Evolutionary conservation across 2,329 filamentous ascomycete genomes (phyloP), one percentile per base, ranked within the genome.

Genomic region (Cladosporium sp.): DNA sequence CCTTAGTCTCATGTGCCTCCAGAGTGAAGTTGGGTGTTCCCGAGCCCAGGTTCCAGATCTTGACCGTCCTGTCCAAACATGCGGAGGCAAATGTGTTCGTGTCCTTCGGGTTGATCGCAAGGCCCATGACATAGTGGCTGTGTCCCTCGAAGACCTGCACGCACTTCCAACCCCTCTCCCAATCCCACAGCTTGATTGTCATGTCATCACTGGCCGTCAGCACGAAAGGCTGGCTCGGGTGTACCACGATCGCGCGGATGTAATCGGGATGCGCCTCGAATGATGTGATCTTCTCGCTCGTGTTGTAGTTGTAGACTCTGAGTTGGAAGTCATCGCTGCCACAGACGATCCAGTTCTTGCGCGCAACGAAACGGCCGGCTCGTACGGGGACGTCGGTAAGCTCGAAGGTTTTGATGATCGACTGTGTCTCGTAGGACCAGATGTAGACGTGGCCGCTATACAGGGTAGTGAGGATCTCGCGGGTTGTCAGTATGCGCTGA

Each of bases 381-480:
- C 93, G 87, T 54, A 98, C 92, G 59, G 93, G 93, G 46, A 98
- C 93, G 79, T 98, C 93, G 69, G 92, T 96, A 61, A 97, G 84
- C 76, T 98, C 93, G 72, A 98, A 98, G 4, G 92, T 96, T 79
- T 97, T 97, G 74, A 98, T 89, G 59, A 97, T 91, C 59, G 91
- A 87, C 71, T 95, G 90, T 48, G 90, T 95, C 74, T 95, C 92
- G 73, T 95, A 95, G 33, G 92, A 96, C 91, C 93, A 97, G 70
- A 98, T 97, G 77, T 97, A 95, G 70, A 95, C 93, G 77, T 97
- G 92, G 72, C 93, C 90, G 77, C 89, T 95, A 75, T 98, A 98
- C 59, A 98, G 78, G 19, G 93, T 97, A 32, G 92, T 96, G 67
- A 97, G 81, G 59, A 86, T 84, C 81, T 65, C n/a, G 35, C 32